These are phyloP conservation scores for Aspergillus sparsus DNA, from an alignment of 495 filamentous ascomycete species.

Conservation along the genomic window DNA sequence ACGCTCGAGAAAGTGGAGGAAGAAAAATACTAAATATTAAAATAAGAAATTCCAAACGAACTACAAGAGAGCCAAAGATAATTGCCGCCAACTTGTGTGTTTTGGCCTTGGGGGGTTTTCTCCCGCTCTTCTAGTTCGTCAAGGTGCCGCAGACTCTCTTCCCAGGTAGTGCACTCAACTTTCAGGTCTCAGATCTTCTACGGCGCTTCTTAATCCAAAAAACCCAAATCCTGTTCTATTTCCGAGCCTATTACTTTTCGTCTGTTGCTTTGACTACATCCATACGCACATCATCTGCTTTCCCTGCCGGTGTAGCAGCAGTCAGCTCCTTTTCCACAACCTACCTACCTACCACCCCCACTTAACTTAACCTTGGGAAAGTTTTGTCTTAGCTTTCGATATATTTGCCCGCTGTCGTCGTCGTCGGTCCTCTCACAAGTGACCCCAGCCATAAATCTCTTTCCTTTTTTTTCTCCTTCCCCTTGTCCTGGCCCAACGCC, in stretches of 20 bases:
- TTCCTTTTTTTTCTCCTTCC: constrained; percentile 7
- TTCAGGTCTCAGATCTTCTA: constrained; percentile 14
- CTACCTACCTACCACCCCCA: constrained; percentile 20
- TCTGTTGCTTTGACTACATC: constrained; percentile 21
- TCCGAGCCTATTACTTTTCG: constrained; percentile 17
- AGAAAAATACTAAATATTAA: no score
- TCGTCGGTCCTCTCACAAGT: constrained; percentile 2
- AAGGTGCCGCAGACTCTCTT: constrained; percentile 7
- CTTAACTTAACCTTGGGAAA: constrained; percentile 22
- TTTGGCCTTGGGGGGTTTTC: constrained; percentile 9
- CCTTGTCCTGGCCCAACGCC: constrained; percentile 20
- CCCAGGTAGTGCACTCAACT: constrained; percentile 9
- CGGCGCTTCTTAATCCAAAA: constrained; percentile 18
- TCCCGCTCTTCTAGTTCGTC: constrained; percentile 12
- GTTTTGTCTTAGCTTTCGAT: constrained; percentile 22
- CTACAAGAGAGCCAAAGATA: constrained; percentile 2
- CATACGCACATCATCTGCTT: constrained; percentile 22
- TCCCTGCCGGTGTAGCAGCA: constrained; percentile 17
- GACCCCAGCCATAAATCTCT: not conserved
- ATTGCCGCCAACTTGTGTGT: constrained; percentile 21
- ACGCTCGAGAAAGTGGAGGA: not conserved
- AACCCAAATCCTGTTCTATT: constrained; percentile 10
- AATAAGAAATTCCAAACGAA: no score
- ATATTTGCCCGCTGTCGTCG: constrained; percentile 25
- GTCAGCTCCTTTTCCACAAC: constrained; percentile 22